Conservation (phyloP, 2,329 filamentous ascomycete species). For the Scedosporium apiospermum region DNA sequence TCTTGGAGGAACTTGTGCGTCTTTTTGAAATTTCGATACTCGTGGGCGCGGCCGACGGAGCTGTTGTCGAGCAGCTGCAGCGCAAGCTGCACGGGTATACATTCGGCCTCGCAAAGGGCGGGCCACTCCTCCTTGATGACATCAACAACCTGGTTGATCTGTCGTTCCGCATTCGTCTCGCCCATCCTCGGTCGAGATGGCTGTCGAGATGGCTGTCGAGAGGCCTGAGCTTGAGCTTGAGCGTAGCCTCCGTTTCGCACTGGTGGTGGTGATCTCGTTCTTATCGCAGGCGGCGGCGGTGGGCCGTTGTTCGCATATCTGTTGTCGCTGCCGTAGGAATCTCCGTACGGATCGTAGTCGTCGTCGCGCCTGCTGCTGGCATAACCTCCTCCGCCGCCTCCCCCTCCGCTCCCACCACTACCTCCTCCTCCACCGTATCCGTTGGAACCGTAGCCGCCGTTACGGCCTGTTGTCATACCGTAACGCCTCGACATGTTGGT, state of each 20-base stretch:
- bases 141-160: slow-evolving; percentile 59
- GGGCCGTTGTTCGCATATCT: slow-evolving; percentile 25
- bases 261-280: slow-evolving; percentile 18
- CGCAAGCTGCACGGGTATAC: slow-evolving; percentile 88
- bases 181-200: slow-evolving; percentile 19
- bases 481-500: slow-evolving; percentile 6
- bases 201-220: slow-evolving; percentile 21
- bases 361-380: slow-evolving; percentile 31
- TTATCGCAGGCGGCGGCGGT: slow-evolving; percentile 22
- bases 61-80: slow-evolving; percentile 89
- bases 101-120: slow-evolving; percentile 80
- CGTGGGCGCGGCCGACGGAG: slow-evolving; percentile 83
- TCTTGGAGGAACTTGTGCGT: slow-evolving; percentile 85
- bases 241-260: slow-evolving; percentile 14
- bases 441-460: slow-evolving; percentile 5
- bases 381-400: slow-evolving; percentile 16
- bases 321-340: slow-evolving; percentile 30
- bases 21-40: slow-evolving; percentile 74
- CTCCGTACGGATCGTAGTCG: slow-evolving; percentile 41
- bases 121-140: slow-evolving; percentile 86
- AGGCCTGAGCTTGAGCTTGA: slow-evolving; percentile 1
- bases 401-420: background rate
- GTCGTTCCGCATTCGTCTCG: slow-evolving; percentile 42
- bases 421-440: background rate
- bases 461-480: slow-evolving; percentile 5